Conservation (phyloP, 345 rosid genomes). For the Laguncularia racemosa region DNA sequence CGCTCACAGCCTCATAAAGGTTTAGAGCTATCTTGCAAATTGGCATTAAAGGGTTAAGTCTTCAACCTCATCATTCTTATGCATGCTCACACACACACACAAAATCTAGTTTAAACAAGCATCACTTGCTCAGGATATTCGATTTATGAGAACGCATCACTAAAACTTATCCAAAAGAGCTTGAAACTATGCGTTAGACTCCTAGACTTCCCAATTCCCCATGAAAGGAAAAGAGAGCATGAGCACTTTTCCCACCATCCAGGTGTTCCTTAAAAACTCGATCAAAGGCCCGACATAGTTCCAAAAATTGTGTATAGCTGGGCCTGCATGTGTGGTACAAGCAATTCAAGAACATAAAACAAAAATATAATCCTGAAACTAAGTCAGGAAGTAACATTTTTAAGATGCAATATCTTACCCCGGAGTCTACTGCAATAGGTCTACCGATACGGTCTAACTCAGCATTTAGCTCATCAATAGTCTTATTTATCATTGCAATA, state of each 20-base stretch:
- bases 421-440: conserved; percentile 93
- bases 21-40: no score
- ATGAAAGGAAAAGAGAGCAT: conserved; percentile 6
- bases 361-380: not conserved
- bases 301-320: conserved; percentile 91
- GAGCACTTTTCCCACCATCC: conserved; percentile 89
- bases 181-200: not conserved
- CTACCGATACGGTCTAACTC: conserved; percentile 97
- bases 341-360: conserved; percentile 1
- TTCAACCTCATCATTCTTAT: no score
- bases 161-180: conserved; percentile 1
- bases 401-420: conserved; percentile 51
- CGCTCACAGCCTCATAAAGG: no score
- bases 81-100: no score
- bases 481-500: conserved; percentile 89
- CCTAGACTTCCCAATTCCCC: not conserved
- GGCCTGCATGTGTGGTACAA: conserved; percentile 46
- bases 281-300: conserved; percentile 95
- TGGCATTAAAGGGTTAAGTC: no score
- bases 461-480: conserved; percentile 92
- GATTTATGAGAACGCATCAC: not conserved
- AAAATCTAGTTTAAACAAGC: not conserved
- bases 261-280: conserved; percentile 96
- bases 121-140: not conserved
- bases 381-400: not conserved